A percentile compares a stretch with the other conserved stretches of the same genome.
These are phyloP conservation scores for Spiromastix sp. DNA, from an alignment of 2,329 filamentous ascomycete species.

Conservation along the genomic window DNA sequence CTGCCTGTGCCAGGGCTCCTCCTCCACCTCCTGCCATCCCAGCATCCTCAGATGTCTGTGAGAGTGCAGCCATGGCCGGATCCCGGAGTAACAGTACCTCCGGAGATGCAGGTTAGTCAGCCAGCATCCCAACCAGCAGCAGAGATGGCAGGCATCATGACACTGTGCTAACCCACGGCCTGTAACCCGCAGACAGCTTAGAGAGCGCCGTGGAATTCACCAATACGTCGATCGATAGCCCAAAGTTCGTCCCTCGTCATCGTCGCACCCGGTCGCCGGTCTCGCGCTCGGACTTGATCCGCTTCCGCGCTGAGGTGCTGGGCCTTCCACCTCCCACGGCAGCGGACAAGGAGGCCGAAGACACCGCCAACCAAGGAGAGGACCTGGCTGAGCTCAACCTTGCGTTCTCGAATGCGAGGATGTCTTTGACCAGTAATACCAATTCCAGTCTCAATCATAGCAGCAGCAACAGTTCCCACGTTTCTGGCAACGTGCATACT, in stretches of 20 bases:
- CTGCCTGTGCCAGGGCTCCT: no score
- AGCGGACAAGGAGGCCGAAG: constrained; percentile 4
- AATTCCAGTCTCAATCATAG: constrained; percentile 2
- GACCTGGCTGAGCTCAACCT: constrained; percentile 25
- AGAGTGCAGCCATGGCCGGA: no score
- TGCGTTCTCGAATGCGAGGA: constrained; percentile 19
- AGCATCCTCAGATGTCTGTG: no score
- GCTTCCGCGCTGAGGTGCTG: constrained; percentile 11
- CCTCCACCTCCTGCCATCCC: no score
- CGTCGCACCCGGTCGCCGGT: constrained; percentile 12
- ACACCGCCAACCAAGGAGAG: constrained; percentile 6
- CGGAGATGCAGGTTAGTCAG: constrained; percentile 1
- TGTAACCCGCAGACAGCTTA: neutral
- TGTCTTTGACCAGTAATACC: constrained; percentile 9
- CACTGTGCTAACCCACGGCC: no score
- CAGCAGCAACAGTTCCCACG: constrained; percentile 2
- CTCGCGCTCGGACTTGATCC: constrained; percentile 10
- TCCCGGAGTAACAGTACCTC: neutral
- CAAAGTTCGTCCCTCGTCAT: constrained; percentile 9
- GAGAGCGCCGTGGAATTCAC: constrained; percentile 7
- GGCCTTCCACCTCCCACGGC: constrained; percentile 5
- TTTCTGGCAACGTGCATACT: neutral
- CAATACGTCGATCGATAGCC: constrained; percentile 4
- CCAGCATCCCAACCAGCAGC: no score
- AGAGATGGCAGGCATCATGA: no score